A percentile compares a stretch with the other conserved stretches of the same genome.
phyloP scores from a whole-genome alignment of 768 basidiomycete genomes.

The Cantharellus cinnabarinus region DNA sequence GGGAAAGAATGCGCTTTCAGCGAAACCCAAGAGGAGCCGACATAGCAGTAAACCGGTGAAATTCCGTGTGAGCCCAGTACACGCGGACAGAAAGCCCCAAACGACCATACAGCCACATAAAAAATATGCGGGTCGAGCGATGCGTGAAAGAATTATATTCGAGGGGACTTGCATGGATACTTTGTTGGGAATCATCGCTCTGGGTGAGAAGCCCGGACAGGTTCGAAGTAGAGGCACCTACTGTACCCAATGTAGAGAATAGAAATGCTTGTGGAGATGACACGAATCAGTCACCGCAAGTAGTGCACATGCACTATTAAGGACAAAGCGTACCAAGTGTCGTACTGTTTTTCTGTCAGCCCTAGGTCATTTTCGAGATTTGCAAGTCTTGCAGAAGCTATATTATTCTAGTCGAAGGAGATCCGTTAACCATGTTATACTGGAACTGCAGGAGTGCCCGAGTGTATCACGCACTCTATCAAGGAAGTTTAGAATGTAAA shows the following conservation, averaged over 20 bases:
- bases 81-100: background rate
- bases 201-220: background rate
- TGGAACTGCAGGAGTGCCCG: background rate
- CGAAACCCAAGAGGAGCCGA: conserved; percentile 58
- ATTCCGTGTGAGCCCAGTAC: conserved; percentile 12
- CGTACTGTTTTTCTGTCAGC: background rate
- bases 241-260: background rate
- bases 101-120: background rate
- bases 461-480: background rate
- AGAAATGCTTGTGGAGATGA: background rate
- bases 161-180: background rate
- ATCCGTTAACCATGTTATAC: background rate
- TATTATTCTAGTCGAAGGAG: background rate
- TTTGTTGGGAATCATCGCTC: background rate
- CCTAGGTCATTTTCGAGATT: background rate
- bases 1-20: conserved; percentile 19
- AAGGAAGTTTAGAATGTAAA: background rate
- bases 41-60: conserved; percentile 45
- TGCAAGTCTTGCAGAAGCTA: background rate
- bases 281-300: background rate
- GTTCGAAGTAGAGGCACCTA: background rate
- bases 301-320: too few species aligned
- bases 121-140: background rate
- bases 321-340: background rate
- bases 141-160: background rate